Conservation (phyloP, 177 flowering plant species). For the Vitis hybrid region DNA sequence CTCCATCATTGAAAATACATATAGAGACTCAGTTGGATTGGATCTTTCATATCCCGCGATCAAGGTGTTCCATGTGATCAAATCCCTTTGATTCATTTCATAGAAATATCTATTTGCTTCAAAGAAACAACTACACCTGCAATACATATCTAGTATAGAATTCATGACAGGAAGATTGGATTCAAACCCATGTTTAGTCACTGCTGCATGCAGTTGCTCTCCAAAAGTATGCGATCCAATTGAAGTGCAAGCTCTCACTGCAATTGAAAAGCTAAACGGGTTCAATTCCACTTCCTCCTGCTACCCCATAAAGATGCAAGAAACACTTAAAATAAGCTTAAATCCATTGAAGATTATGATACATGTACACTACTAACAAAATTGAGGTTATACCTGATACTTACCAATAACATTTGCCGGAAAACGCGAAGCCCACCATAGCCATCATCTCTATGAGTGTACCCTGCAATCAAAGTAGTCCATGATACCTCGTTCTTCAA, state of each 20-base stretch:
- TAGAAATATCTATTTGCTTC: conserved; percentile 64
- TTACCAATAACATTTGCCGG: conserved; percentile 63
- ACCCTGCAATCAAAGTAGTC: conserved; percentile 85
- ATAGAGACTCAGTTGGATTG: conserved; percentile 44
- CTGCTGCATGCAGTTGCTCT: conserved; percentile 64
- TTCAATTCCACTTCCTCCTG: conserved; percentile 53
- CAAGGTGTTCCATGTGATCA: conserved; percentile 86
- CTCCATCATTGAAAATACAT: conserved; percentile 52
- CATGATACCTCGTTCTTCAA: conserved; percentile 62
- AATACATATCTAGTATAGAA: conserved; percentile 86
- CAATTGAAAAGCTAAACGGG: conserved; percentile 55
- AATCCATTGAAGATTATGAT: background rate
- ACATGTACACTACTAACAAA: background rate
- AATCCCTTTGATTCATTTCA: conserved; percentile 56
- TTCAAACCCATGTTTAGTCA: conserved; percentile 53
- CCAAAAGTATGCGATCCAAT: conserved; percentile 42
- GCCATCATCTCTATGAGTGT: conserved; percentile 64
- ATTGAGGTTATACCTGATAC: background rate
- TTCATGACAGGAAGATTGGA: conserved; percentile 69
- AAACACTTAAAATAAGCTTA: conserved; percentile 1
- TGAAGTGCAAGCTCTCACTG: conserved; percentile 58
- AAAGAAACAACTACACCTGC: conserved; percentile 49
- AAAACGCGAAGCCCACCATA: conserved; percentile 48
- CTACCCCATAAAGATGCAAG: conserved; percentile 9
- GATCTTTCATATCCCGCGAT: conserved; percentile 69